phyloP scores from a whole-genome alignment of 345 rosid genomes.

The Gossypium stocksii region DNA sequence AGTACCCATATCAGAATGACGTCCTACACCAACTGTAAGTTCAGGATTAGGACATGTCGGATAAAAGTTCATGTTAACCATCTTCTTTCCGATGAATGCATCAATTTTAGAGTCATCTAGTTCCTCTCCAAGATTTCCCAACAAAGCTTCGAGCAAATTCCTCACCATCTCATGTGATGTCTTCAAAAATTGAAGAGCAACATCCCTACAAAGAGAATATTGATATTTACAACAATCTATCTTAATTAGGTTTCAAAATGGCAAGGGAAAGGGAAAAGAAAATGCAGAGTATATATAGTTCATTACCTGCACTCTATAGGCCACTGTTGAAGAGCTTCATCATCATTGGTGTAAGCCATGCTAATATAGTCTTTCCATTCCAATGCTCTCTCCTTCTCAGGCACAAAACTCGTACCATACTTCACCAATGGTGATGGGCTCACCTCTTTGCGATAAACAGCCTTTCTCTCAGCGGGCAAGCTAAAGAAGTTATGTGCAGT shows the following conservation, averaged over 20 bases:
- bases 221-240: not conserved
- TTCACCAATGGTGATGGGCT: slow-evolving; percentile 51
- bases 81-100: slow-evolving; percentile 35
- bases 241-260: not conserved
- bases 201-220: slow-evolving; percentile 33
- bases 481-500: not conserved
- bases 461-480: not conserved
- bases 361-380: slow-evolving; percentile 68
- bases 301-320: slow-evolving; percentile 44
- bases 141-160: slow-evolving; percentile 31
- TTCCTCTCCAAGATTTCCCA: slow-evolving; percentile 39
- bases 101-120: slow-evolving; percentile 34
- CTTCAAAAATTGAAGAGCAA: slow-evolving; percentile 36
- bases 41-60: slow-evolving; percentile 58
- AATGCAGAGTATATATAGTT: not conserved
- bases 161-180: slow-evolving; percentile 43
- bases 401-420: slow-evolving; percentile 44
- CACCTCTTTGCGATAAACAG: slow-evolving; percentile 26
- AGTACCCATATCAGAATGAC: slow-evolving; percentile 58
- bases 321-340: slow-evolving; percentile 51
- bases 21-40: slow-evolving; percentile 54
- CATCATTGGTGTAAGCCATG: slow-evolving; percentile 48
- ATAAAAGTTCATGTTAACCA: slow-evolving; percentile 59
- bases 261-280: not conserved
- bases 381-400: slow-evolving; percentile 52